Evolutionary conservation across 2,329 filamentous ascomycete genomes (phyloP).

Genomic region (Microsporum audouinii): DNA sequence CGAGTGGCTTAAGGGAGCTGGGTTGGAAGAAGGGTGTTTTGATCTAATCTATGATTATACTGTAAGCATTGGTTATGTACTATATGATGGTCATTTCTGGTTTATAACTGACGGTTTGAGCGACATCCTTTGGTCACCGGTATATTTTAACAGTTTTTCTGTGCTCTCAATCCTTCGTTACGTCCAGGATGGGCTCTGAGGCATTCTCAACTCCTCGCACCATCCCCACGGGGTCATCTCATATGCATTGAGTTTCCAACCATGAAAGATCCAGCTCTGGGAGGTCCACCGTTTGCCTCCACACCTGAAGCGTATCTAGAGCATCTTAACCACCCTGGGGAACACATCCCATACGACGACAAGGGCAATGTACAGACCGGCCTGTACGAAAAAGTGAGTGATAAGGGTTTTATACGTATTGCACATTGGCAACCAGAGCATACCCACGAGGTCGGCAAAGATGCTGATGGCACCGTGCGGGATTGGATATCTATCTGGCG

Average conservation of each 20-base stretch:
- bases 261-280: slow-evolving; percentile 51
- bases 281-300: slow-evolving; percentile 63
- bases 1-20: slow-evolving; percentile 30
- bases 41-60: slow-evolving; percentile 53
- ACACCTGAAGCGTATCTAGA: slow-evolving; percentile 59
- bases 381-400: slow-evolving; percentile 35
- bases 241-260: slow-evolving; percentile 69
- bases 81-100: not conserved
- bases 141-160: slow-evolving; percentile 45
- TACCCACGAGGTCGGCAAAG: slow-evolving; percentile 46
- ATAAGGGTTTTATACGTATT: slow-evolving; percentile 34
- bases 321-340: slow-evolving; percentile 58
- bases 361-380: slow-evolving; percentile 41
- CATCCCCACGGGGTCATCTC: slow-evolving; percentile 38
- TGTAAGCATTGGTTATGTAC: slow-evolving; percentile 28
- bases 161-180: slow-evolving; percentile 44
- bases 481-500: slow-evolving; percentile 37
- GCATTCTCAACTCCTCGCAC: slow-evolving; percentile 43
- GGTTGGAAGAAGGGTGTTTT: slow-evolving; percentile 26
- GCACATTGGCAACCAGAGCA: slow-evolving; percentile 46
- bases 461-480: slow-evolving; percentile 29
- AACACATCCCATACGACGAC: slow-evolving; percentile 51
- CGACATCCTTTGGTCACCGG: not conserved
- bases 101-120: not conserved
- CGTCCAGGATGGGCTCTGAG: slow-evolving; percentile 48